A percentile compares a stretch with the other conserved stretches of the same genome.
Evolutionary conservation across 441 rosid species (phyloP).

Genomic region (Eutrema salsugineum): DNA sequence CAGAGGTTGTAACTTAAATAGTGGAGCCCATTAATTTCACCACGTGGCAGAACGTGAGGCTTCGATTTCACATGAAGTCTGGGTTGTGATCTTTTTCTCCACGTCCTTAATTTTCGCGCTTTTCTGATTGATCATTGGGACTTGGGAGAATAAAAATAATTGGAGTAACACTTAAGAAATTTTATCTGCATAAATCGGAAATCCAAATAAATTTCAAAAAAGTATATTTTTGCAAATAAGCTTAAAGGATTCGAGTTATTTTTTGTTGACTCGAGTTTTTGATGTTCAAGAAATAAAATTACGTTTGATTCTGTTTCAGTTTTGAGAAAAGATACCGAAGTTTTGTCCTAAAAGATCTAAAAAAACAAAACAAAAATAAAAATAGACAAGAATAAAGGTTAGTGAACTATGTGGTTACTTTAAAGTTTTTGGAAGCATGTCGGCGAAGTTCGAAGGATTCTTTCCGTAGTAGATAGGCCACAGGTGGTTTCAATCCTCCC

Average conservation of each 20-base stretch:
- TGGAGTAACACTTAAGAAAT: neutral
- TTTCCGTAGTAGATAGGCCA: constrained; percentile 34
- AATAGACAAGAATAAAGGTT: neutral
- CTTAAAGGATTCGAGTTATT: neutral
- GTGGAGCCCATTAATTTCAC: neutral
- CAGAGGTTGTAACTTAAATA: neutral
- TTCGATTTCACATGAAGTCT: no score
- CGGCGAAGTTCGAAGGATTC: constrained; percentile 29
- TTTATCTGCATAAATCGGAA: neutral
- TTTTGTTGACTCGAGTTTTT: neutral
- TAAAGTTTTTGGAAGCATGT: constrained; percentile 30
- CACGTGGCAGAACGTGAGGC: constrained; percentile 22
- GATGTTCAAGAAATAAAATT: neutral
- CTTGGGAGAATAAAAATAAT: neutral
- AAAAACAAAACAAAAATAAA: no score
- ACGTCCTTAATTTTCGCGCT: constrained; percentile 17
- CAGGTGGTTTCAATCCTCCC: constrained; percentile 24
- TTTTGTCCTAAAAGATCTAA: neutral
- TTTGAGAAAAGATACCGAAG: neutral
- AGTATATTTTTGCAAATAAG: neutral
- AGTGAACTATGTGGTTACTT: constrained; percentile 3
- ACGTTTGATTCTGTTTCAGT: neutral
- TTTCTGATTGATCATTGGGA: constrained; percentile 15
- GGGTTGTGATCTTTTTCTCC: neutral
- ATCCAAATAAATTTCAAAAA: neutral